A percentile compares a stretch with the other conserved stretches of the same genome.
phyloP scores from a whole-genome alignment of 208 protist genomes.

The Dictyostelium gargantuum region DNA sequence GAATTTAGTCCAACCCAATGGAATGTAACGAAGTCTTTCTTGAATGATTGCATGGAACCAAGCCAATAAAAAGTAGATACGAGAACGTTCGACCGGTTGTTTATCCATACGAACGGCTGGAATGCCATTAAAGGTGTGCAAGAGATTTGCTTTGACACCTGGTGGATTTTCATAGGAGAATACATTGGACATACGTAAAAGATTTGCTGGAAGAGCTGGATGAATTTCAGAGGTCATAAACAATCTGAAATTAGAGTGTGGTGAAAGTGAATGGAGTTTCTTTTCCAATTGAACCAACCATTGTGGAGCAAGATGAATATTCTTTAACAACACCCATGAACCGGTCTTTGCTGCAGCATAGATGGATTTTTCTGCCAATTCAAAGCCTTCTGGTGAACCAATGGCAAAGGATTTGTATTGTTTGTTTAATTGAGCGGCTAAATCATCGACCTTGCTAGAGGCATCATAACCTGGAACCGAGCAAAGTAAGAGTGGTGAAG shows the following conservation, averaged over 20 bases:
- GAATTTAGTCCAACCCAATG: constrained; percentile 97
- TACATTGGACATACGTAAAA: constrained; percentile 85
- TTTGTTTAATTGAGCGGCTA: constrained; percentile 85
- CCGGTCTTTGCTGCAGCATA: constrained; percentile 86
- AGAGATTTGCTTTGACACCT: constrained; percentile 94
- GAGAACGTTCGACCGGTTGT: constrained; percentile 80
- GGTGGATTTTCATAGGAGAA: constrained; percentile 96
- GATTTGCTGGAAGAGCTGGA: constrained; percentile 77
- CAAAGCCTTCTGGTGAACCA: constrained; percentile 94
- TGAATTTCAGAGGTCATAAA: constrained; percentile 97
- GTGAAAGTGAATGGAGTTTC: constrained; percentile 90
- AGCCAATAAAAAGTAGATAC: constrained; percentile 96
- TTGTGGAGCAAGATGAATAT: constrained; percentile 95
- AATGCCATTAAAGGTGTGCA: constrained; percentile 88
- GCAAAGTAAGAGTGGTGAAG: constrained; percentile 84
- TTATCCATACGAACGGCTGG: constrained; percentile 70
- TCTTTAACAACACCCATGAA: constrained; percentile 98
- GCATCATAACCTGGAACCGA: constrained; percentile 94
- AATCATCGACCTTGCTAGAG: constrained; percentile 87
- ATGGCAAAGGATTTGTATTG: constrained; percentile 92
- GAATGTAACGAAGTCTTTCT: constrained; percentile 95
- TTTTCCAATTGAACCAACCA: constrained; percentile 96
- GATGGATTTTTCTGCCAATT: constrained; percentile 93
- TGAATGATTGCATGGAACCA: constrained; percentile 96
- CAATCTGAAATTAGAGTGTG: constrained; percentile 91